Evolutionary conservation across 495 filamentous ascomycete genomes (phyloP), one percentile per base, ranked within the genome.

Genomic region (Hyphodiscus hymeniophilus): DNA sequence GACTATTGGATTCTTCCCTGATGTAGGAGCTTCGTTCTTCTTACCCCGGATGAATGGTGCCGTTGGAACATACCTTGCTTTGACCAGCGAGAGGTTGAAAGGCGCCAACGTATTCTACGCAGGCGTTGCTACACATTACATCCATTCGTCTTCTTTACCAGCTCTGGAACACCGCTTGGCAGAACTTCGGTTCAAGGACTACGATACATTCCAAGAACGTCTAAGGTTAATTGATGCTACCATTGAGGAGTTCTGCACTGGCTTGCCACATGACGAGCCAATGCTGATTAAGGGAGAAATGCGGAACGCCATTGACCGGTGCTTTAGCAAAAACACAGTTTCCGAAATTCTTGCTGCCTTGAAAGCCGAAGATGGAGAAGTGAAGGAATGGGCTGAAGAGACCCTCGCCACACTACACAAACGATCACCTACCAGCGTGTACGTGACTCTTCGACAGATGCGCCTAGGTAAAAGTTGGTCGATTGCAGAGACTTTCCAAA

Each of bases 11-110:
- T 95, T 96, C 71, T 98, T 97, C 70, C 92, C 94, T 23, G 92
- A 98, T 58, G 94, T 98, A 26, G 92, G 92, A 34, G 92, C 80
- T 44, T 90, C 85, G 16, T 97, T 96, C 72, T 97, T 96, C 73
- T 73, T 98, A 20, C 86, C 92, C 7, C 76, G 88, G 47, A 80
- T 98, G 67, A 79, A 91, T 49, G 92, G 92, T 38, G 63, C 76
- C 44, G 60, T 87, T 34, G 92, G 92, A 28, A 94, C 87, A 33
- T 97, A 96, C 66, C 78, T 97, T 32, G 92, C 84, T 20, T 71
- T 98, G 49, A 98, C 92, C 17, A 87, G 87, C 64, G 79, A 85
- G 59, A 75, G 75, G 47, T 65, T 98, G 42, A 81, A 71, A 45
- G 92, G 92, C 44, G 83, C 81, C 11, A 84, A 97, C 64, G 79